Evolutionary conservation across 2,329 filamentous ascomycete genomes (phyloP).

Genomic region (Stagonosporopsis chrysanthemi): DNA sequence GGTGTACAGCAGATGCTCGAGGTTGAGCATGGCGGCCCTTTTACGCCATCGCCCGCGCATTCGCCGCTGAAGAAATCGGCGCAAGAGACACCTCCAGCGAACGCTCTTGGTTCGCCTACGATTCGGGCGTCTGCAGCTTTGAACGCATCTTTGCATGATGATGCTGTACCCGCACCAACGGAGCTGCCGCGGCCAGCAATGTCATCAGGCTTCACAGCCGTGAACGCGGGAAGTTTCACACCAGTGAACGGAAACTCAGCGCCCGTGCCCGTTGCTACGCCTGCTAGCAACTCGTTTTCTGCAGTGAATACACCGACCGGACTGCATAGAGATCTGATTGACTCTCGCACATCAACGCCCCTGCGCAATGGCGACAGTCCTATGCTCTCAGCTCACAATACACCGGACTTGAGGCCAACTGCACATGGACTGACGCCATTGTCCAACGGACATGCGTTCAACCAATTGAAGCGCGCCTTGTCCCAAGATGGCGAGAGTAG

Average conservation of each 20-base stretch:
- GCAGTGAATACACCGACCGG: conserved; percentile 63
- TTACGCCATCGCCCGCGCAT: conserved; percentile 78
- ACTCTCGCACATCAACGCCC: conserved; percentile 66
- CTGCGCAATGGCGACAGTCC: conserved; percentile 69
- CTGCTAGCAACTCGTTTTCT: conserved; percentile 57
- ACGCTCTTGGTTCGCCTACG: conserved; percentile 72
- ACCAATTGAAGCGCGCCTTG: conserved; percentile 78
- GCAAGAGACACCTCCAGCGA: conserved; percentile 57
- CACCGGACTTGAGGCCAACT: conserved; percentile 69
- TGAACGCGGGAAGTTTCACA: conserved; percentile 71
- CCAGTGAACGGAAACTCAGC: conserved; percentile 65
- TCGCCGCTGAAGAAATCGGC: conserved; percentile 71
- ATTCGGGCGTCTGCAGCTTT: conserved; percentile 64
- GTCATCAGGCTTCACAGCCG: conserved; percentile 72
- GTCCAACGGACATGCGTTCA: conserved; percentile 60
- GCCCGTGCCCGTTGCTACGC: conserved; percentile 27
- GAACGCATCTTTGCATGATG: conserved; percentile 61
- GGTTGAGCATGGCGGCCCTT: conserved; percentile 88
- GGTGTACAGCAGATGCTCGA: conserved; percentile 97
- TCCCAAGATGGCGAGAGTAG: conserved; percentile 61
- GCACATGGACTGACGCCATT: conserved; percentile 54
- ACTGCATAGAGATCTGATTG: conserved; percentile 60
- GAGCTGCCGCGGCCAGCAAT: conserved; percentile 66
- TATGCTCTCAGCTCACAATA: conserved; percentile 68
- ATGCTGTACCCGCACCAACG: conserved; percentile 45